Evolutionary conservation across 1,139 yeast species (phyloP).

Genomic region (Geotrichum aggregatum): DNA sequence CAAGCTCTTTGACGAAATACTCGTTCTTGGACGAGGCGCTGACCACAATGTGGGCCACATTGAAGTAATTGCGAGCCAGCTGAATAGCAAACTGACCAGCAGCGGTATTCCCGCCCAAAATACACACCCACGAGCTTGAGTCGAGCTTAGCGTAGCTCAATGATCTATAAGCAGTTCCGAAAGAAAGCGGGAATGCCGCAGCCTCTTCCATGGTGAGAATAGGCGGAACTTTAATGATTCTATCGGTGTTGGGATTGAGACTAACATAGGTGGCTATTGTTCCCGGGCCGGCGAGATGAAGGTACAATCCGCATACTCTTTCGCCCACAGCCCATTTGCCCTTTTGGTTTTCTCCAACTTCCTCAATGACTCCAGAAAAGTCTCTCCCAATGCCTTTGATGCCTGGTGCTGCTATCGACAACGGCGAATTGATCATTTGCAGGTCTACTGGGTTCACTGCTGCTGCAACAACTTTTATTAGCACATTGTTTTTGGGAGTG

Average conservation of each 20-base stretch:
- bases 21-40: constrained; percentile 37
- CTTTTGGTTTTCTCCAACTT: constrained; percentile 49
- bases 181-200: constrained; percentile 54
- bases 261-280: constrained; percentile 51
- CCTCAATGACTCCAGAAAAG: constrained; percentile 58
- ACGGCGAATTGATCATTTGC: constrained; percentile 44
- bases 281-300: constrained; percentile 46
- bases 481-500: constrained; percentile 47
- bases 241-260: constrained; percentile 40
- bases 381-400: constrained; percentile 65
- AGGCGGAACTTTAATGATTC: constrained; percentile 48
- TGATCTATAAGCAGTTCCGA: constrained; percentile 54
- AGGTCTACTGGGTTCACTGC: constrained; percentile 69
- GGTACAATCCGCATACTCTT: constrained; percentile 54
- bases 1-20: constrained; percentile 45
- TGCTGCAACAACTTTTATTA: constrained; percentile 56
- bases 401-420: constrained; percentile 39
- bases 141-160: constrained; percentile 39
- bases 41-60: constrained; percentile 46
- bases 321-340: constrained; percentile 54
- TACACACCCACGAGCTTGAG: constrained; percentile 43
- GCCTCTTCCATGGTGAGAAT: constrained; percentile 51
- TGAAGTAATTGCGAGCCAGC: constrained; percentile 47
- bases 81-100: constrained; percentile 63
- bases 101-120: constrained; percentile 73